Base-by-base conservation (phyloP, 257 asterid species). In the Thymus mandschuricus region DNA sequence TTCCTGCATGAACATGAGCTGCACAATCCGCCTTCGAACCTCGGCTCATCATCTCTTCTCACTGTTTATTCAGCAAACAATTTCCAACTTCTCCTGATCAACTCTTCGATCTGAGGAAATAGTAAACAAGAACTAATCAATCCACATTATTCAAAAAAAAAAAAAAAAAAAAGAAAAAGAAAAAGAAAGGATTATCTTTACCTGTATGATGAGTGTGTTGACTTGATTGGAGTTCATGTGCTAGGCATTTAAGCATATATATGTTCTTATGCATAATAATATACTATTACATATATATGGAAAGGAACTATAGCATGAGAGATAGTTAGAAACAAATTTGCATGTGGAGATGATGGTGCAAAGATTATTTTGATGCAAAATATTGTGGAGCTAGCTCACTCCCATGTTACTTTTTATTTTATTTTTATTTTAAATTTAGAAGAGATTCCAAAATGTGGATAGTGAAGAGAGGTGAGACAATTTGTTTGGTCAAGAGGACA, bases 361-460 rank as follows among this genome's bases (percentile, higher is more conserved):
- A 3, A 30, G 65, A 82, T 68, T 73, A 69, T 33, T 76, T 80
- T 77, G 78, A 64, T 67, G 15, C 13, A 1, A 60, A 58, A 52
- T 72, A 51, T 49, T 48, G 61, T 34, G 59, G 74, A 70, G 85
- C 72, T 80, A 83, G 86, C 86, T 78, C 71, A 88, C 86, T 84
- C 80, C 90, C 97, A 91, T 91, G 96, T 87, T 86, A 85, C 80
- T 74, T 52, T 44, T 5, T 44, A 30, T 80, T 29, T 76, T 21
- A 30, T 80, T 29, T 76, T 21, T 68, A 77, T 62, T 78, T 44
- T 21, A 61, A 65, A 77, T 60, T 79, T 45, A 11, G 52, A 61
- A 74, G 41, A 7, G 46, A 71, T 56, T 65, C 65, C 52, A 11
- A 62, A 70, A 12, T 56, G 50, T 60, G 67, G 72, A 73, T 54